Percentiles rank a stretch among this genome's conserved stretches.
Conservation (phyloP, 2,329 filamentous ascomycete species). For the Cladosporium sp. region DNA sequence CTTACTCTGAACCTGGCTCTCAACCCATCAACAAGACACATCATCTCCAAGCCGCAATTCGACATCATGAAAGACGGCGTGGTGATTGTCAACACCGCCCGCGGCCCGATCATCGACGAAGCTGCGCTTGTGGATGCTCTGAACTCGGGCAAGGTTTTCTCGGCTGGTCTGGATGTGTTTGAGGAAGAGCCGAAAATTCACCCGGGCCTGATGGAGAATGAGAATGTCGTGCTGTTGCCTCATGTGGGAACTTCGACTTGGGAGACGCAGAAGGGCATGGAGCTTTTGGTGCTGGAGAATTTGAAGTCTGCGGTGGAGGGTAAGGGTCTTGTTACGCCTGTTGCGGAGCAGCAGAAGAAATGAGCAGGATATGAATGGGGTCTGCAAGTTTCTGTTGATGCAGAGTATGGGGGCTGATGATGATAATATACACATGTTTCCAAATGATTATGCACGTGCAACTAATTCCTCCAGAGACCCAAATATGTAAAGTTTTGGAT, state of each 20-base stretch:
- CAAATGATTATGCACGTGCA: no score
- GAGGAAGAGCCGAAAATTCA: conserved; percentile 54
- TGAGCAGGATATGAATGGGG: conserved; percentile 7
- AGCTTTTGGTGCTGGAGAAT: conserved; percentile 55
- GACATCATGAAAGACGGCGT: conserved; percentile 52
- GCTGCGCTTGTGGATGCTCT: conserved; percentile 50
- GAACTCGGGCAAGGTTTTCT: conserved; percentile 50
- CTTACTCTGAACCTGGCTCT: conserved; percentile 52
- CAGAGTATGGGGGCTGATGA: no score
- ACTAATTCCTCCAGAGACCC: no score
- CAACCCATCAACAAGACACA: conserved; percentile 46
- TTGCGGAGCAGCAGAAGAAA: conserved; percentile 53
- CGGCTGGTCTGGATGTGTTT: conserved; percentile 54
- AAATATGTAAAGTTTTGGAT: no score
- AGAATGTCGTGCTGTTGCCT: conserved; percentile 52
- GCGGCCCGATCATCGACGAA: conserved; percentile 55
- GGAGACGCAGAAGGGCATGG: conserved; percentile 49
- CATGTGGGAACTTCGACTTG: conserved; percentile 57
- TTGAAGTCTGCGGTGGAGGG: conserved; percentile 53
- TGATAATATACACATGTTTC: no score
- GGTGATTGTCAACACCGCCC: conserved; percentile 54
- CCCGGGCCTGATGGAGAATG: conserved; percentile 44
- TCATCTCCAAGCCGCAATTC: conserved; percentile 49
- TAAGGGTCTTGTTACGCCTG: conserved; percentile 54
- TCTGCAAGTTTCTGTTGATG: no score